Evolutionary conservation across 2,329 filamentous ascomycete genomes (phyloP).

Genomic region (Parasarocladium wereldwijsianum): DNA sequence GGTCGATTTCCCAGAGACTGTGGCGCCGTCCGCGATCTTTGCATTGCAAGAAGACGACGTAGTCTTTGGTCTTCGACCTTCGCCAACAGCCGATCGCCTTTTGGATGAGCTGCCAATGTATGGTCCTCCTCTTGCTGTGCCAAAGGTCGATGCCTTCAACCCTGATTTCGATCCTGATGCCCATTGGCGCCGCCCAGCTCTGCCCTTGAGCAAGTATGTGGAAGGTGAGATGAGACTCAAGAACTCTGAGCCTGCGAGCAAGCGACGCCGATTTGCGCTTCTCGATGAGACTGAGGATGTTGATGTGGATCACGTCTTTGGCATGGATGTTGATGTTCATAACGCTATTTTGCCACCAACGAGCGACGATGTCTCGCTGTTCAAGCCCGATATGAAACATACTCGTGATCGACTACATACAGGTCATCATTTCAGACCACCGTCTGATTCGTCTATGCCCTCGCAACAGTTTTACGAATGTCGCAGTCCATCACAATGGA

Average conservation of each 20-base stretch:
- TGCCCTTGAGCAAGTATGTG: slow-evolving; percentile 78
- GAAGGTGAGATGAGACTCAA: slow-evolving; percentile 64
- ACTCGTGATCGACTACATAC: slow-evolving; percentile 84
- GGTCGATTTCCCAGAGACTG: slow-evolving; percentile 29
- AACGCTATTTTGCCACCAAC: slow-evolving; percentile 45
- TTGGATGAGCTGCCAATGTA: slow-evolving; percentile 73
- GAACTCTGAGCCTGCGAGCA: slow-evolving; percentile 49
- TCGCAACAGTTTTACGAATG: slow-evolving; percentile 81
- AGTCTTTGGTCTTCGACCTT: slow-evolving; percentile 62
- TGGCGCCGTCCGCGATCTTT: slow-evolving; percentile 68
- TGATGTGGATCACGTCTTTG: slow-evolving; percentile 17
- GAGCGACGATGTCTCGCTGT: slow-evolving; percentile 68
- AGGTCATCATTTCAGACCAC: slow-evolving; percentile 83
- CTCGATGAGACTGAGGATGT: slow-evolving; percentile 55
- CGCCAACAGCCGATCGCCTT: slow-evolving; percentile 60
- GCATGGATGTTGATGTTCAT: slow-evolving; percentile 23
- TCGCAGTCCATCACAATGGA: slow-evolving; percentile 81
- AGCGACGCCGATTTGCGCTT: slow-evolving; percentile 74
- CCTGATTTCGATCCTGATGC: slow-evolving; percentile 53
- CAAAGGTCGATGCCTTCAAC: slow-evolving; percentile 39
- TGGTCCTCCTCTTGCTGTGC: slow-evolving; percentile 45
- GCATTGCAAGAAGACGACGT: slow-evolving; percentile 70
- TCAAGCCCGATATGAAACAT: slow-evolving; percentile 76
- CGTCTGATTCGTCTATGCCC: slow-evolving; percentile 84
- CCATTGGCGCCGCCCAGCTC: slow-evolving; percentile 59